These are phyloP conservation scores for Saccharomyces hybrid DNA, from an alignment of 1,139 yeast genomes.

Conservation along the genomic window DNA sequence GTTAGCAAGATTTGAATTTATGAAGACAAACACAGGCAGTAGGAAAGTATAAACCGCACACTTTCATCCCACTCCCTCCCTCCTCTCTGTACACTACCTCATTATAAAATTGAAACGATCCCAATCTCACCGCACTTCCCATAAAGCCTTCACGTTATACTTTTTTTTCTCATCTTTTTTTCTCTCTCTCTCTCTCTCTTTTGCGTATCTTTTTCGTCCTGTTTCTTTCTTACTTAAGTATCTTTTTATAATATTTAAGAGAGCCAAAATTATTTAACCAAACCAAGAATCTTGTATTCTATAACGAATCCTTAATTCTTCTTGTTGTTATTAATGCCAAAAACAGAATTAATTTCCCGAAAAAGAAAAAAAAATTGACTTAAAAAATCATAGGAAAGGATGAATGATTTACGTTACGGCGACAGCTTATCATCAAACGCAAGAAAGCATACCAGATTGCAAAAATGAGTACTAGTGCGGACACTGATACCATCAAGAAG, in stretches of 20 bases:
- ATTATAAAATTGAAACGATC: background rate
- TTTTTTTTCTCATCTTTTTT: background rate
- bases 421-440: background rate
- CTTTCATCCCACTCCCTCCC: background rate
- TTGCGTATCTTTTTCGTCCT: background rate
- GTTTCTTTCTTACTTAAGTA: background rate
- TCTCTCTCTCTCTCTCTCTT: background rate
- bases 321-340: background rate
- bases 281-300: background rate
- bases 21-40: conserved; percentile 38
- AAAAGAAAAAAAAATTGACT: background rate
- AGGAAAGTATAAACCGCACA: conserved; percentile 19
- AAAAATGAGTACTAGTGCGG: background rate
- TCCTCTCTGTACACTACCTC: background rate
- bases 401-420: background rate
- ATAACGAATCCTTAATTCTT: background rate
- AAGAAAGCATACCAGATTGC: background rate
- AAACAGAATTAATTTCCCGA: background rate
- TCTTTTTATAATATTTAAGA: background rate
- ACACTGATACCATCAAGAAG: background rate
- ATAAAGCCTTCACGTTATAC: background rate
- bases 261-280: background rate
- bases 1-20: conserved; percentile 66
- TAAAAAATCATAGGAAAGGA: background rate
- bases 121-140: background rate